phyloP scores from a whole-genome alignment of 1,284 basidiomycete species.

The Sparassis latifolia region DNA sequence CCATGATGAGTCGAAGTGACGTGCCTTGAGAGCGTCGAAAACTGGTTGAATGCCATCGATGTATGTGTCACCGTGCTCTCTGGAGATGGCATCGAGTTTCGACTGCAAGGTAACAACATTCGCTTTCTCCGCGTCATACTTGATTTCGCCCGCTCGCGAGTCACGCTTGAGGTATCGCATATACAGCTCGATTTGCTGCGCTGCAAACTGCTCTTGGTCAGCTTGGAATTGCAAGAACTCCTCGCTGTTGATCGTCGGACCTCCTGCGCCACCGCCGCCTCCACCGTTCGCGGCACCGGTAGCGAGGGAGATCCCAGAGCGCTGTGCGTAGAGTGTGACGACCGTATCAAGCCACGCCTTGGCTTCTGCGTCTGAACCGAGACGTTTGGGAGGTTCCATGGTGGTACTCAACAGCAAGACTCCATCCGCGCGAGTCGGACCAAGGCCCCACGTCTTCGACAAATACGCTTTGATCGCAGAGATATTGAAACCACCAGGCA shows the following conservation, averaged over 20 bases:
- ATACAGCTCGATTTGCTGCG: conserved; percentile 91
- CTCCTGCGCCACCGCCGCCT: conserved; percentile 59
- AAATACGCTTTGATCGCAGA: conserved; percentile 90
- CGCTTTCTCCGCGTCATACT: conserved; percentile 82
- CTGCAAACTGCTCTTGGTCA: conserved; percentile 89
- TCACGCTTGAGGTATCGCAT: conserved; percentile 95
- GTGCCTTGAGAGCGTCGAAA: conserved; percentile 93
- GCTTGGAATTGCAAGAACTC: conserved; percentile 96
- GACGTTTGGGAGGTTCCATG: conserved; percentile 90
- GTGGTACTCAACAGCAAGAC: conserved; percentile 91
- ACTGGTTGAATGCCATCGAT: conserved; percentile 91
- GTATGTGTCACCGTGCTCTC: conserved; percentile 91
- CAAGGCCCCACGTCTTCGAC: conserved; percentile 90
- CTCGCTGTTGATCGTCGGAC: conserved; percentile 92
- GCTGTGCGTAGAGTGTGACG: conserved; percentile 80
- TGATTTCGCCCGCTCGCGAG: conserved; percentile 85
- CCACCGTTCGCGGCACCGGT: conserved; percentile 55
- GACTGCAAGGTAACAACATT: conserved; percentile 71
- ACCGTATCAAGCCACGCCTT: conserved; percentile 91
- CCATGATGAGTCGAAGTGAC: conserved; percentile 98
- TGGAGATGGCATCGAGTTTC: conserved; percentile 81
- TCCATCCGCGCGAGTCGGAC: conserved; percentile 81
- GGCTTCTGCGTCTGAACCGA: conserved; percentile 87
- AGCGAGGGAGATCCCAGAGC: conserved; percentile 82
- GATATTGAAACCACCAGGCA: conserved; percentile 98